A percentile compares a stretch with the other conserved stretches of the same genome.
Conservation (phyloP, 768 basidiomycete genomes). For the Rhizopogon vinicolor region DNA sequence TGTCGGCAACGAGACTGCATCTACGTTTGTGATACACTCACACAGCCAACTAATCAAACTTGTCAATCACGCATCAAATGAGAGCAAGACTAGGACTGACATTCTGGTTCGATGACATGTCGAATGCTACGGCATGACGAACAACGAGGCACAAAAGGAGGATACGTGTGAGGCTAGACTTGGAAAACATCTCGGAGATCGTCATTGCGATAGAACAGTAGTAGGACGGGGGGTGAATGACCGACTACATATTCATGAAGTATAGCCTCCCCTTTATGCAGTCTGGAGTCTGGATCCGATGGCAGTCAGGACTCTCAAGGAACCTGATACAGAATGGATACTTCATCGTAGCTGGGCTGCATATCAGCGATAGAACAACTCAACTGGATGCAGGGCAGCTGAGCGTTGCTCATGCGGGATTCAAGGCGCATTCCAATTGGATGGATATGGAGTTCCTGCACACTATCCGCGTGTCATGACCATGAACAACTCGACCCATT, state of each 20-base stretch:
- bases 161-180: slow-evolving; percentile 4
- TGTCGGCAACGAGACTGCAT: neutral
- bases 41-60: slow-evolving; percentile 19
- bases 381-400: neutral
- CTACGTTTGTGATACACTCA: slow-evolving; percentile 3
- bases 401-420: neutral
- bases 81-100: slow-evolving; percentile 7
- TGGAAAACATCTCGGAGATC: neutral
- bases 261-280: slow-evolving; percentile 3
- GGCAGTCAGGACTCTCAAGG: neutral
- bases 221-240: neutral
- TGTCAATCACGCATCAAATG: neutral
- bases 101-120: slow-evolving; percentile 21
- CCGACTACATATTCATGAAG: neutral
- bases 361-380: neutral
- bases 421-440: neutral
- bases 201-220: neutral
- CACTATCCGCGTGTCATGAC: neutral
- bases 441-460: neutral
- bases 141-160: neutral
- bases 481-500: neutral
- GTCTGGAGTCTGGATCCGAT: neutral
- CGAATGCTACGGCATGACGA: slow-evolving; percentile 10
- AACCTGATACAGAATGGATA: neutral
- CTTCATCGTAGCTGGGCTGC: neutral